phyloP scores from a whole-genome alignment of 2,329 filamentous ascomycete species.

The Thelonectria blattea region DNA sequence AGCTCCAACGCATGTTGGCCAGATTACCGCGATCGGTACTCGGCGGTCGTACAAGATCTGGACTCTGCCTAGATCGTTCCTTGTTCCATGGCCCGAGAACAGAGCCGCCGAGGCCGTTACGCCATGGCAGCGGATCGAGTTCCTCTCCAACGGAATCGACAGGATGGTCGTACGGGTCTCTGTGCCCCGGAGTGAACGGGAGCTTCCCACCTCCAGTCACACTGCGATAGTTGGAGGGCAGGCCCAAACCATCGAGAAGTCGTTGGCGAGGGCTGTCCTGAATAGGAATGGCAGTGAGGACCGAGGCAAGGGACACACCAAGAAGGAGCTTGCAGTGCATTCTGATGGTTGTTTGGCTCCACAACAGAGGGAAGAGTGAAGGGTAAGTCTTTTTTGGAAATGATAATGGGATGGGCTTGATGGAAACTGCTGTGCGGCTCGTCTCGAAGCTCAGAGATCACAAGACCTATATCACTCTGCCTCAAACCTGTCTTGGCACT shows the following conservation, averaged over 20 bases:
- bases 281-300: conserved; percentile 29
- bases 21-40: conserved; percentile 75
- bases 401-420: background rate
- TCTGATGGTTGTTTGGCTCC: conserved; percentile 5
- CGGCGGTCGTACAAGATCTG: conserved; percentile 74
- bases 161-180: conserved; percentile 67
- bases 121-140: conserved; percentile 69
- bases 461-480: conserved; percentile 16
- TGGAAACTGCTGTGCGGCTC: background rate
- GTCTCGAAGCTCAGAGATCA: conserved; percentile 6
- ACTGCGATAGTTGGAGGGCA: conserved; percentile 52
- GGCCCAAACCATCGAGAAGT: conserved; percentile 55
- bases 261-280: conserved; percentile 62
- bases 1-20: conserved; percentile 75
- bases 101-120: conserved; percentile 68
- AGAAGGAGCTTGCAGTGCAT: conserved; percentile 28
- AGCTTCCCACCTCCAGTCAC: conserved; percentile 40
- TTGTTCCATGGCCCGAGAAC: conserved; percentile 74
- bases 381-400: conserved; percentile 6
- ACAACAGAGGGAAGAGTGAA: background rate
- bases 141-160: conserved; percentile 65
- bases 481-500: conserved; percentile 1
- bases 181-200: conserved; percentile 65
- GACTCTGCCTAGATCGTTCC: conserved; percentile 71
- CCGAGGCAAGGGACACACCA: conserved; percentile 18